Percentiles rank a stretch among this genome's conserved stretches.
Conservation (phyloP, 2,329 filamentous ascomycete genomes). For the Trichoderma lentiforme region DNA sequence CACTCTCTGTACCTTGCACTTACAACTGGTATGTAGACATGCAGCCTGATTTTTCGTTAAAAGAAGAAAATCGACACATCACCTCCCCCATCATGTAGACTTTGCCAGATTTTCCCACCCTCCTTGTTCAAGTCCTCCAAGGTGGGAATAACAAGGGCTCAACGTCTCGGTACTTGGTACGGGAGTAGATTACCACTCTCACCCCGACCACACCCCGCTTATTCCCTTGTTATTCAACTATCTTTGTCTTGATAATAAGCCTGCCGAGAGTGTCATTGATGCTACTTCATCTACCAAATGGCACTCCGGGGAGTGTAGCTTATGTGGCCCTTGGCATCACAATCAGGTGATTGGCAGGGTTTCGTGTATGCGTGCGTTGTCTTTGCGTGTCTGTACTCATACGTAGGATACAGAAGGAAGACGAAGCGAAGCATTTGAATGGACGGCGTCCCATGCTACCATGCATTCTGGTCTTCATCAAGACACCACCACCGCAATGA, state of each 20-base stretch:
- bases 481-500: neutral
- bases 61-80: neutral
- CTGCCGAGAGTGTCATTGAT: neutral
- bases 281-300: constrained; percentile 2
- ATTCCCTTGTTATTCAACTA: neutral
- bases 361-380: constrained; percentile 2
- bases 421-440: neutral
- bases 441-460: neutral
- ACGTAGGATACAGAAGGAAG: neutral
- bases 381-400: neutral
- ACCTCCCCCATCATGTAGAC: neutral
- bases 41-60: neutral
- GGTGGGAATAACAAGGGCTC: neutral
- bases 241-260: neutral
- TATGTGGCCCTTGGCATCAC: neutral
- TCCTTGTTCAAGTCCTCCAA: too few species aligned
- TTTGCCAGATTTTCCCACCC: neutral
- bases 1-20: neutral
- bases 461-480: neutral
- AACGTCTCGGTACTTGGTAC: neutral
- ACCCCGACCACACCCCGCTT: neutral
- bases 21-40: neutral
- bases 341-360: constrained; percentile 6
- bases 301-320: neutral
- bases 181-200: neutral